These are phyloP conservation scores for Hericium erinaceus DNA, from an alignment of 768 basidiomycete genomes.

Conservation along the genomic window DNA sequence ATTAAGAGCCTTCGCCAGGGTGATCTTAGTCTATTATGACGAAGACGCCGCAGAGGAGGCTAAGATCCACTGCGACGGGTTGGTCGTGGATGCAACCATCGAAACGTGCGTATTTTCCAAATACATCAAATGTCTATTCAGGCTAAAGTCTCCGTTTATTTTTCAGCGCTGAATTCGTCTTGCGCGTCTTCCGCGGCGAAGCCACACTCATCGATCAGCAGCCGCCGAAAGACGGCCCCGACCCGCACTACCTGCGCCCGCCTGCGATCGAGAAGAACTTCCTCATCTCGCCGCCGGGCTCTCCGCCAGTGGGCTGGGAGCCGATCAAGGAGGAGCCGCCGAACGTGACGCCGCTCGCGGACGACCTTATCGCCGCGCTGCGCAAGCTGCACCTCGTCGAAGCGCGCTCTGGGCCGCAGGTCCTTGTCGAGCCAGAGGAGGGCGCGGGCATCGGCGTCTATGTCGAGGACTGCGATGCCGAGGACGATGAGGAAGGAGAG, in stretches of 20 bases:
- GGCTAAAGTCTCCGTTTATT: neutral
- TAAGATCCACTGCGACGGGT: constrained; percentile 55
- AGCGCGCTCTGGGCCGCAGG: constrained; percentile 33
- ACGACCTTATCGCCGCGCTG: constrained; percentile 79
- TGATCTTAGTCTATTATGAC: constrained; percentile 68
- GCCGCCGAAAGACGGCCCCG: constrained; percentile 17
- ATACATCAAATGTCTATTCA: neutral
- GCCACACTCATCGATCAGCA: constrained; percentile 46
- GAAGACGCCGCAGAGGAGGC: constrained; percentile 60
- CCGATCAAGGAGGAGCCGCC: constrained; percentile 86
- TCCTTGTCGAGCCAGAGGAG: constrained; percentile 60
- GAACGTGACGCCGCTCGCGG: constrained; percentile 72
- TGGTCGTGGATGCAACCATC: constrained; percentile 45
- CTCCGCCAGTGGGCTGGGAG: constrained; percentile 96
- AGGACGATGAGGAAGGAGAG: constrained; percentile 18
- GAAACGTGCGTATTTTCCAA: constrained; percentile 36
- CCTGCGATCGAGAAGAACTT: constrained; percentile 88
- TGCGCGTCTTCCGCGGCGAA: constrained; percentile 70
- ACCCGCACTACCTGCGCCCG: constrained; percentile 54
- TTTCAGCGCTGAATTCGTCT: constrained; percentile 36
- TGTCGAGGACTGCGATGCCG: constrained; percentile 61
- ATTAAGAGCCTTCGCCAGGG: constrained; percentile 68
- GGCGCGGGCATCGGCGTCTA: constrained; percentile 69
- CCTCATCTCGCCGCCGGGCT: constrained; percentile 95
- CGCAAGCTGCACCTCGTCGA: constrained; percentile 50